These are phyloP conservation scores for Thuidium tamariscinum DNA, from an alignment of 225 moss, liverwort and hornwort genomes.

Conservation along the genomic window DNA sequence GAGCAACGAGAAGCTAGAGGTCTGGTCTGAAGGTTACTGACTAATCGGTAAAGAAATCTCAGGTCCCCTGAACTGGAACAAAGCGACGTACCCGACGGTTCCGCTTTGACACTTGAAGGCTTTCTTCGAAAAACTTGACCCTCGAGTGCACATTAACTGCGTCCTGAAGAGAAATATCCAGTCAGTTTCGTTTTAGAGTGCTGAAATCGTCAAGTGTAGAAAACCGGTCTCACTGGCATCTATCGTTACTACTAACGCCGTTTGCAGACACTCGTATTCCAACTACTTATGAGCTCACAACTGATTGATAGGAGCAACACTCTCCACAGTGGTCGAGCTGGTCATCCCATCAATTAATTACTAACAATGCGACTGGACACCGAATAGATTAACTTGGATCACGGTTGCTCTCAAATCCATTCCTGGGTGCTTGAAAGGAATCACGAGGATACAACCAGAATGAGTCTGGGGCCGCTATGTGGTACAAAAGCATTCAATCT, in stretches of 20 bases:
- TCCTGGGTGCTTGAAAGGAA: not conserved
- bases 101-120: not conserved
- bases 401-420: not conserved
- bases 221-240: not conserved
- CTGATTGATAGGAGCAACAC: not conserved
- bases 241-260: not conserved
- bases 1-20: not conserved
- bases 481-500: not conserved
- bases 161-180: not conserved
- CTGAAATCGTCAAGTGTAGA: not conserved
- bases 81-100: not conserved
- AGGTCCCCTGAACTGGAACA: not conserved
- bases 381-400: not conserved
- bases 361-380: not conserved
- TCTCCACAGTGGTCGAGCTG: not conserved
- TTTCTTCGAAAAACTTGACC: not conserved
- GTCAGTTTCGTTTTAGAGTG: not conserved
- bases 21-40: not conserved
- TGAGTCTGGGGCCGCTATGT: not conserved
- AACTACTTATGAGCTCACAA: not conserved
- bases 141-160: not conserved
- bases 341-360: not conserved
- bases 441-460: not conserved
- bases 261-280: not conserved
- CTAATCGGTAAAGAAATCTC: not conserved